A percentile compares a stretch with the other conserved stretches of the same genome.
phyloP scores from a whole-genome alignment of 2,329 filamentous ascomycete genomes.

The Calonectria pauciramosa region DNA sequence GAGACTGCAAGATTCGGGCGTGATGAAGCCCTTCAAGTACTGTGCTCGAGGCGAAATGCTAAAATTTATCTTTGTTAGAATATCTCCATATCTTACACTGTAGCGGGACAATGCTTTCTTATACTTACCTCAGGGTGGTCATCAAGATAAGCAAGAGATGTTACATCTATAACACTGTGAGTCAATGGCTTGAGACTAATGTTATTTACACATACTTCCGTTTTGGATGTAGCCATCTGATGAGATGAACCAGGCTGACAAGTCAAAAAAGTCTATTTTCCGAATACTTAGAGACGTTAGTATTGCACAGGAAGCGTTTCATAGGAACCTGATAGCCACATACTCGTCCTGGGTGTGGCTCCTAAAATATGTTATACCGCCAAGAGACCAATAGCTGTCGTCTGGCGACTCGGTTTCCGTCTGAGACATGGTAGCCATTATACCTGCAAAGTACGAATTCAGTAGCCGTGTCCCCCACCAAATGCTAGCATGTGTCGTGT shows the following conservation, averaged over 20 bases:
- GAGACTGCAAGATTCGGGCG: conserved; percentile 25
- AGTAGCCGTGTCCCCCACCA: conserved; percentile 35
- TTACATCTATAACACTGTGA: neutral
- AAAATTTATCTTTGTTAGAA: neutral
- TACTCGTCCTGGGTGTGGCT: conserved; percentile 9
- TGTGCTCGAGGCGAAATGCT: neutral
- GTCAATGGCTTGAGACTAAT: neutral
- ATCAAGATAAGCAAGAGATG: neutral
- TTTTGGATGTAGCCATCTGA: neutral
- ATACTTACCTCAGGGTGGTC: neutral
- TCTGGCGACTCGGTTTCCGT: neutral
- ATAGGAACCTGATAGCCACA: neutral
- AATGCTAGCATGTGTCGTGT: conserved; percentile 22
- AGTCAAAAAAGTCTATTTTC: neutral
- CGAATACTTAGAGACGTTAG: conserved; percentile 22
- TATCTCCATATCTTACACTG: neutral
- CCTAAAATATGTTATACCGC: conserved; percentile 9
- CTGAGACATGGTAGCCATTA: conserved; percentile 21
- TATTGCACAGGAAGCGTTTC: neutral
- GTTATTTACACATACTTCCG: neutral
- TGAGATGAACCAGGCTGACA: conserved; percentile 21
- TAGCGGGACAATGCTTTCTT: neutral
- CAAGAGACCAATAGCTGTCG: conserved; percentile 15
- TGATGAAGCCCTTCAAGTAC: conserved; percentile 25
- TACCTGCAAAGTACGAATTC: conserved; percentile 25